A percentile compares a stretch with the other conserved stretches of the same genome.
Evolutionary conservation across 805 yeast species (phyloP).

Genomic region (Torulaspora maleeae): DNA sequence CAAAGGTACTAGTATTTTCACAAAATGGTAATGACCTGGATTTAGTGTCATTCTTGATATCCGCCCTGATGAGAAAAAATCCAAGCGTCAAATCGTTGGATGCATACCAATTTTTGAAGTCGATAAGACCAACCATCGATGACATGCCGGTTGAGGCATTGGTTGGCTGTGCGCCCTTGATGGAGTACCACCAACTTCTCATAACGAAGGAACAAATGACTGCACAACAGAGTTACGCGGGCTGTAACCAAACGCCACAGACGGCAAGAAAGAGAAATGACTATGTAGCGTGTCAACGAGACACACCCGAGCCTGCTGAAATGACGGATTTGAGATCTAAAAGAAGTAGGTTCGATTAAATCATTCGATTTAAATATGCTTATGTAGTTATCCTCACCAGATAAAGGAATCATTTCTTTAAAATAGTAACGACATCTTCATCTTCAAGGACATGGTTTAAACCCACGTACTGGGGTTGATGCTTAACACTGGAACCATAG

Average conservation of each 20-base stretch:
- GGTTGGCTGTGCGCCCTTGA: conserved; percentile 25
- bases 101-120: conserved; percentile 31
- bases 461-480: conserved; percentile 96
- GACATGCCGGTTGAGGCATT: conserved; percentile 21
- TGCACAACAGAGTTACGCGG: conserved; percentile 1
- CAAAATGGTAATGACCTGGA: conserved; percentile 29
- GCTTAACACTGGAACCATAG: conserved; percentile 91
- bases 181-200: conserved; percentile 23
- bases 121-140: conserved; percentile 24
- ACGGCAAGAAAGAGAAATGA: conserved; percentile 4
- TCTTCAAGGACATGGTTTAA: conserved; percentile 77
- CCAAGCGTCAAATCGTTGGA: conserved; percentile 23
- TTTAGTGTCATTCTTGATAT: conserved; percentile 24
- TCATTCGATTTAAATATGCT: background rate
- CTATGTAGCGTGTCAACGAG: conserved; percentile 2
- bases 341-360: conserved; percentile 6
- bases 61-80: conserved; percentile 25
- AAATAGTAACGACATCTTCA: conserved; percentile 94
- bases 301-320: conserved; percentile 3
- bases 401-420: conserved; percentile 51
- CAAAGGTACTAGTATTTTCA: conserved; percentile 26
- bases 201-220: conserved; percentile 14
- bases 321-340: background rate
- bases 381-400: background rate
- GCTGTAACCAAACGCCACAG: conserved; percentile 2